Base-by-base conservation (phyloP, 2,329 filamentous ascomycete genomes). In the Fusarium anthophilum region DNA sequence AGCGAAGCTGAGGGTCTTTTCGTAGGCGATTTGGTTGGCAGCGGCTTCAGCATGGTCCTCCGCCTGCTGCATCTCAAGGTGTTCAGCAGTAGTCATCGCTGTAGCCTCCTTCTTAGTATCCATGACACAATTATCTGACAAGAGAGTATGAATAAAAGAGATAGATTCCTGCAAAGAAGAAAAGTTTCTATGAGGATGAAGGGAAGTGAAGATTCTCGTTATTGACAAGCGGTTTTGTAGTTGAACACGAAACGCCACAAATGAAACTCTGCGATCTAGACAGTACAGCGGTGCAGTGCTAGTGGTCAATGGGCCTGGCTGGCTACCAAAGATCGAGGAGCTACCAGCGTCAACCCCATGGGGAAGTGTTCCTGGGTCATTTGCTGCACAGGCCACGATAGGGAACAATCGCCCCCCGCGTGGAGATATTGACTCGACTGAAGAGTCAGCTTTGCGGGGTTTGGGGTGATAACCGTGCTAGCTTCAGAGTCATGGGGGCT, bases 1-100 rank as follows among this genome's bases (percentile, higher is more conserved):
- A 15, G 50, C 44, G 30, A 68, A 64, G 30, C 32, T 47, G 24
- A 68, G 58, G 12, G 28, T 54, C 45, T 64, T 68, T 26, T 64
- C 60, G 15, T 48, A 64, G 14, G 48, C 59, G 15, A 35, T 54
- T 44, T 63, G 64, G 15, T 47, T 51, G 15, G 57, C 58, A 20
- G 58, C 58, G 13, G 47, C 38, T 35, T 63, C 57, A 20, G 51
- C 43, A 28, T 24, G 38, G 2, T 24, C 35, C 9, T 51, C 64
- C 14, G 26, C n/a, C 12, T 45, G 44, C 22, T 47, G 48, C 18
- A 39, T 39, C 43, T 67, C 64, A 24, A 67, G 43, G 38, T 67
- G 58, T 37, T 63, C 64, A 37, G 44, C 14, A 24, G 39, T 39
- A 35, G 48, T 47, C 58, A 62, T 50, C 41, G 63, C 28, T 6